Conservation (phyloP, 2,329 filamentous ascomycete species). For the Penicillium carneum region DNA sequence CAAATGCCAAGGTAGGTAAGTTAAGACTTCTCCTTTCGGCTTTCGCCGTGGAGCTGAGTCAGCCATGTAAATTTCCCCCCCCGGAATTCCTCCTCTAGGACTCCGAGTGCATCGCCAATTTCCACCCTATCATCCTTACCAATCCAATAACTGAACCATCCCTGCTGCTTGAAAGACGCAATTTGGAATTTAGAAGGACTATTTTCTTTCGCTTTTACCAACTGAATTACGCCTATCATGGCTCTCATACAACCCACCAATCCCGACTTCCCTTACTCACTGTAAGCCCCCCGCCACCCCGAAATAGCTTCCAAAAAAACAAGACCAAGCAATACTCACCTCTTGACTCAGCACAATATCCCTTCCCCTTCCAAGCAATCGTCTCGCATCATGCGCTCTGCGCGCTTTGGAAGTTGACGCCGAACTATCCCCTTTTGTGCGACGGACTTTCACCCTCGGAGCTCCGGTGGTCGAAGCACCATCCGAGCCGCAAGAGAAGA, state of each 20-base stretch:
- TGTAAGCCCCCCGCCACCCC: constrained; percentile 39
- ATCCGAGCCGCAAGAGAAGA: constrained; percentile 36
- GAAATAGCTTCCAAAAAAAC: constrained; percentile 12
- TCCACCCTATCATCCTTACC: not conserved
- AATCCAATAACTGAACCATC: not conserved
- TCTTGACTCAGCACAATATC: constrained; percentile 67
- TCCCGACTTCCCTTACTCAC: constrained; percentile 49
- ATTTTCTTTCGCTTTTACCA: not conserved
- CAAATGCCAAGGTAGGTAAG: not conserved
- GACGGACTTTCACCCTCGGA: constrained; percentile 70
- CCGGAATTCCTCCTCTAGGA: constrained; percentile 5
- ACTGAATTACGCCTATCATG: constrained; percentile 26
- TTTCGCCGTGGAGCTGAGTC: constrained; percentile 1
- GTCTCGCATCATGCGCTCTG: constrained; percentile 78
- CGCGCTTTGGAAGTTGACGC: constrained; percentile 81
- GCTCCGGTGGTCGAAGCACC: constrained; percentile 32
- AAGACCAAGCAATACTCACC: constrained; percentile 21
- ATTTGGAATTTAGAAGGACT: not conserved
- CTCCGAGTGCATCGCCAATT: constrained; percentile 9
- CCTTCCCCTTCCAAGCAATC: constrained; percentile 80
- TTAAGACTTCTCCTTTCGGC: not conserved
- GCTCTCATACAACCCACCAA: constrained; percentile 29
- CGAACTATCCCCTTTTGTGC: constrained; percentile 85
- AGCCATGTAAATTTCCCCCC: not conserved
- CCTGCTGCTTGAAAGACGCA: not conserved